Percentiles rank a stretch among this genome's conserved stretches.
These are phyloP conservation scores for Phytophthora pseudosyringae DNA, from an alignment of 352 stramenopile genomes.

Conservation along the genomic window DNA sequence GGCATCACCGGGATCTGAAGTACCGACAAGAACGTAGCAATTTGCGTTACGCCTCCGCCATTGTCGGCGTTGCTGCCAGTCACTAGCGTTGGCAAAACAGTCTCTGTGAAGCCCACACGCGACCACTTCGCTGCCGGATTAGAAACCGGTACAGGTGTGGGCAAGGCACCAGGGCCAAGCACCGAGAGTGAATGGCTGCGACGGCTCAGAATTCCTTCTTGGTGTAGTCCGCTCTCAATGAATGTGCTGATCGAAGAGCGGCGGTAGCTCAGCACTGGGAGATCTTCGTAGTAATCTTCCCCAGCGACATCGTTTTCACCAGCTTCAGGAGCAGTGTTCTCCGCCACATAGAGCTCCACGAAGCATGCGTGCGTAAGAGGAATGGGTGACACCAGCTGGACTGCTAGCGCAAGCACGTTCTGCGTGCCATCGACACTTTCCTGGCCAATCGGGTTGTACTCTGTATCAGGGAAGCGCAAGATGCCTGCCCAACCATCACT, in stretches of 20 bases:
- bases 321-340: conserved; percentile 45
- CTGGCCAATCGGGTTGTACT: conserved; percentile 69
- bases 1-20: conserved; percentile 78
- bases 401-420: conserved; percentile 78
- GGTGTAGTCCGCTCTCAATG: conserved; percentile 73
- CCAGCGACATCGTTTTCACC: conserved; percentile 58
- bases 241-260: conserved; percentile 77
- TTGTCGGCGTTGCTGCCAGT: conserved; percentile 38
- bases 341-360: conserved; percentile 76
- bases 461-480: conserved; percentile 73
- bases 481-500: conserved; percentile 77
- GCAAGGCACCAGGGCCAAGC: conserved; percentile 29
- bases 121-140: conserved; percentile 57
- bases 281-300: conserved; percentile 64
- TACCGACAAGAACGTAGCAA: conserved; percentile 80
- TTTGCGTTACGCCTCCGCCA: conserved; percentile 44
- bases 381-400: conserved; percentile 71
- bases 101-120: conserved; percentile 80
- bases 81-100: conserved; percentile 69
- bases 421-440: conserved; percentile 66
- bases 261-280: conserved; percentile 50
- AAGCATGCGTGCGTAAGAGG: conserved; percentile 76
- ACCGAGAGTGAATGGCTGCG: conserved; percentile 58
- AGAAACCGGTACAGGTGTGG: conserved; percentile 38
- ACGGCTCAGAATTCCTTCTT: conserved; percentile 65